Evolutionary conservation across 2,329 filamentous ascomycete genomes (phyloP).

Genomic region (Mariannaea elegans): DNA sequence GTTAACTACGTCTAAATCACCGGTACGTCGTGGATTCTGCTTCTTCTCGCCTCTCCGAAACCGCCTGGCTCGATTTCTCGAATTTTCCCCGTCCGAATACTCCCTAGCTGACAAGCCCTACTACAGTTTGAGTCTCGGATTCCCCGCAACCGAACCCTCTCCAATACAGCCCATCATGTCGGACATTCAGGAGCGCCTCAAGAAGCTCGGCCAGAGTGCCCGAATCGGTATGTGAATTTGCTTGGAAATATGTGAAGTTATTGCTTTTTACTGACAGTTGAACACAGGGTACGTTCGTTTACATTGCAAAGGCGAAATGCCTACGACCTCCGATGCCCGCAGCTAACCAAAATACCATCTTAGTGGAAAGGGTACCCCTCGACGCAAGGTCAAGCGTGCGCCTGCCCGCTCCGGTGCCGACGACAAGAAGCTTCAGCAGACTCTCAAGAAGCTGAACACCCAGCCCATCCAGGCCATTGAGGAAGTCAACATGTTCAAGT

Average conservation of each 20-base stretch:
- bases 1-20: constrained; percentile 45
- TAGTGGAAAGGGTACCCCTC: constrained; percentile 96
- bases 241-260: constrained; percentile 2
- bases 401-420: constrained; percentile 92
- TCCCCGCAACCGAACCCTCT: constrained; percentile 41
- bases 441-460: constrained; percentile 99
- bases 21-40: constrained; percentile 43
- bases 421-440: constrained; percentile 99
- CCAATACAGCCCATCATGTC: constrained; percentile 55
- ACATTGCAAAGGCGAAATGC: constrained; percentile 21
- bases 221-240: constrained; percentile 71
- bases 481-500: constrained; percentile 99
- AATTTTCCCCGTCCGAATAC: constrained; percentile 34
- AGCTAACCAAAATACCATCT: constrained; percentile 39
- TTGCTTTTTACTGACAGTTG: constrained; percentile 21
- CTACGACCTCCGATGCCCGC: constrained; percentile 30
- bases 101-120: constrained; percentile 40
- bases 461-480: constrained; percentile 99
- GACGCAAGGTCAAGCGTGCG: constrained; percentile 98
- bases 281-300: constrained; percentile 49
- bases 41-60: constrained; percentile 27
- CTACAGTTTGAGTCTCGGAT: constrained; percentile 40
- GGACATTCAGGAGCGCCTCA: constrained; percentile 67
- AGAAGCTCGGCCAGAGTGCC: constrained; percentile 63
- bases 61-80: constrained; percentile 22